A percentile compares a stretch with the other conserved stretches of the same genome.
phyloP scores from a whole-genome alignment of 2,329 filamentous ascomycete genomes.

The Zymoseptoria crescenta region DNA sequence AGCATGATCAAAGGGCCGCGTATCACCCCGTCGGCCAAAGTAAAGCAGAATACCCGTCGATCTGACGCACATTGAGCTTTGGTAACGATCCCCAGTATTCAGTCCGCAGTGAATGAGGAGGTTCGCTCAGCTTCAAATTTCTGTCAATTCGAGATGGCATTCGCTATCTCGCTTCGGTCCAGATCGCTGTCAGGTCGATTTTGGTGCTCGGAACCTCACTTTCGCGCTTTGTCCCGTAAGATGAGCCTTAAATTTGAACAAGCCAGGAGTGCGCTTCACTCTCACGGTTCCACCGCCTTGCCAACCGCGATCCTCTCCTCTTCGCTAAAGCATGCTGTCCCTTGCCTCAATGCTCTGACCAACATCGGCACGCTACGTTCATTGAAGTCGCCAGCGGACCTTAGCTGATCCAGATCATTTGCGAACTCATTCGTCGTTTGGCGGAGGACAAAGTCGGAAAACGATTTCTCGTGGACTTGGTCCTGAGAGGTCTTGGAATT shows the following conservation, averaged over 20 bases:
- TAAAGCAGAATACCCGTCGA: too few relatives aligned
- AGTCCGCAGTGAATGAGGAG: too few relatives aligned
- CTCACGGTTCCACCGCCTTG: neutral
- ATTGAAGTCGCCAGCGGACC: slow-evolving; percentile 63
- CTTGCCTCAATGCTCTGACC: slow-evolving; percentile 61
- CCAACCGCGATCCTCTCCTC: slow-evolving; percentile 43
- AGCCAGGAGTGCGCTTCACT: neutral
- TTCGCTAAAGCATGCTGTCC: slow-evolving; percentile 52
- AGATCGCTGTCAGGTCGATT: too few relatives aligned
- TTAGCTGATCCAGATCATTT: slow-evolving; percentile 65
- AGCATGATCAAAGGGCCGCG: too few relatives aligned
- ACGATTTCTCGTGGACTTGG: slow-evolving; percentile 31
- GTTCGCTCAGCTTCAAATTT: too few relatives aligned
- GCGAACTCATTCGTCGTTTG: slow-evolving; percentile 62
- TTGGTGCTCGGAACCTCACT: too few relatives aligned
- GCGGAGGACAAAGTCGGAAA: slow-evolving; percentile 61
- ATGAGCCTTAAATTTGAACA: neutral
- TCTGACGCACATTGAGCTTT: too few relatives aligned
- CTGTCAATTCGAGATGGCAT: too few relatives aligned
- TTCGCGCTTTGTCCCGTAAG: too few relatives aligned
- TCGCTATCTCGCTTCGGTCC: too few relatives aligned
- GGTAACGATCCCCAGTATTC: too few relatives aligned
- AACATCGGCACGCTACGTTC: slow-evolving; percentile 56
- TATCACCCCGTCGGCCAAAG: too few relatives aligned
- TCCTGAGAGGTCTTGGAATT: neutral